phyloP scores from a whole-genome alignment of 202 grass and related monocot genomes.

The Schoenoplectus tabernaemontani region DNA sequence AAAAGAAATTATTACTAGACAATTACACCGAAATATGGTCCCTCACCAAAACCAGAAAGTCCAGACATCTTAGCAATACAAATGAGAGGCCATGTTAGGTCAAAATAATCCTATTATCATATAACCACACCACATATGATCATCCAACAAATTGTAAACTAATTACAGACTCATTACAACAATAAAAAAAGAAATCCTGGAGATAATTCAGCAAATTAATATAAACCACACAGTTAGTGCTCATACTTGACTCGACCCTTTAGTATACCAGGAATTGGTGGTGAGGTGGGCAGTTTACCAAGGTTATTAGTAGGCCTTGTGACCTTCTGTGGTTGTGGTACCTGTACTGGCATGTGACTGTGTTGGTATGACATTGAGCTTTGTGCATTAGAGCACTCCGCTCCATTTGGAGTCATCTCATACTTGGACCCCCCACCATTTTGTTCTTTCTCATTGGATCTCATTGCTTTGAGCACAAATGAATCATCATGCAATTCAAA shows the following conservation, averaged over 20 bases:
- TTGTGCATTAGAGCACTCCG: conserved; percentile 50
- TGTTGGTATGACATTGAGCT: conserved; percentile 29
- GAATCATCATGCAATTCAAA: conserved; percentile 93
- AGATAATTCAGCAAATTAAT: conserved; percentile 24
- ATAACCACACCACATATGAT: neutral
- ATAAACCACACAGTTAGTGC: conserved; percentile 36
- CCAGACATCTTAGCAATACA: neutral
- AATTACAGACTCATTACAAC: conserved; percentile 69
- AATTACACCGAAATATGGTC: conserved; percentile 24
- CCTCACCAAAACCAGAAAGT: neutral
- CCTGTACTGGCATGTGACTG: neutral
- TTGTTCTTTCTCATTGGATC: conserved; percentile 56
- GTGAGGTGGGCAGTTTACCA: conserved; percentile 29
- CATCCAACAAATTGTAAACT: conserved; percentile 24
- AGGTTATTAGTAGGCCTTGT: conserved; percentile 28
- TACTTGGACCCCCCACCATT: conserved; percentile 16
- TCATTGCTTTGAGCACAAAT: conserved; percentile 91
- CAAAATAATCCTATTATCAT: conserved; percentile 25
- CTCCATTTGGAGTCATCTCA: conserved; percentile 35
- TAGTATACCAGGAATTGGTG: conserved; percentile 85
- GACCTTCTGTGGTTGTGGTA: conserved; percentile 31
- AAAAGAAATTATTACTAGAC: conserved; percentile 14
- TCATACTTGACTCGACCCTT: conserved; percentile 87
- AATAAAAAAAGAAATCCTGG: conserved; percentile 17
- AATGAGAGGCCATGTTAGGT: conserved; percentile 17